Evolutionary conservation across 768 basidiomycete genomes (phyloP), one percentile per base, ranked within the genome.

Genomic region (Amanita exitialis): DNA sequence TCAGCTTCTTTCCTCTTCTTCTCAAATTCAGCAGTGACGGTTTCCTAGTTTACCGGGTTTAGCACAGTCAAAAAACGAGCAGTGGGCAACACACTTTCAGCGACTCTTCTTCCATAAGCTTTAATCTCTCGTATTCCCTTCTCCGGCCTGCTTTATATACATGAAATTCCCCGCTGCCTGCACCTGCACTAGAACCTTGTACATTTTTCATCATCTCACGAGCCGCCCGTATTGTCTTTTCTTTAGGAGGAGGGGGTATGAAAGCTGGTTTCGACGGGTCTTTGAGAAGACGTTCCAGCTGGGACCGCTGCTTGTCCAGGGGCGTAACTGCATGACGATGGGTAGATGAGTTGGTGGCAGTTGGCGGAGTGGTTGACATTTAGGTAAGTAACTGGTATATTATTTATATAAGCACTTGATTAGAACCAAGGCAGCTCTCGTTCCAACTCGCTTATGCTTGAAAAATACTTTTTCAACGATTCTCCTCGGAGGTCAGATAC

Each of bases 201-300:
- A 99, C 95, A 59, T 98, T 98, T 77, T 96, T 97, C 90, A 99
- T 97, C 90, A 92, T 92, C 64, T 92, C 96, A 44, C 90, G 75
- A 7, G 94, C 75, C 1, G 93, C 73, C 16, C 92, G 74, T 27
- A 97, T 72, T 0, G 74, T 75, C 71, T 90, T 93, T 55, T 89
- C 86, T 64, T 89, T 87, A 4, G 86, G 85, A 1, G 87, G 73
- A n/a, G 77, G 60, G 1, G 94, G 91, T 8, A 98, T 69, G 61
- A 79, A 78, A 1, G 83, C 89, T 1, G 83, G 81, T 63, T 92
- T 94, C 6, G 76, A 64, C 0, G 96, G 96, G 59, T 98, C 89
- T 63, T 87, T 90, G 55, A 98, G 80, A 30, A 99, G 80, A 57
- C 79, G 86, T 20, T 90, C 89, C 23, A 99, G 82, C 64, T 96